phyloP scores from a whole-genome alignment of 2,329 filamentous ascomycete genomes.

The Aureobasidium sp. region DNA sequence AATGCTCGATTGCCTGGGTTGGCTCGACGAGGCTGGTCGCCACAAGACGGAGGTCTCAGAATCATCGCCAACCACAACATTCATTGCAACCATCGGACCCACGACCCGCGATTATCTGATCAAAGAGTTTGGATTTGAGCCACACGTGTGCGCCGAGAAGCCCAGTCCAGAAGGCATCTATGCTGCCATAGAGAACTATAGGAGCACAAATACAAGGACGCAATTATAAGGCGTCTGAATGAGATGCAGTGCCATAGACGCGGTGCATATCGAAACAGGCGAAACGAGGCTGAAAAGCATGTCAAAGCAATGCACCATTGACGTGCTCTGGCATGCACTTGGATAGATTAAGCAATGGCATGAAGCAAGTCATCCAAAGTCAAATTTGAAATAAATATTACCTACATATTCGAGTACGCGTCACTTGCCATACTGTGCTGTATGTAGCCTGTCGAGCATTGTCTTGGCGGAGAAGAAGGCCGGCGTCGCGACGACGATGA shows the following conservation, averaged over 20 bases:
- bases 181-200: slow-evolving; percentile 7
- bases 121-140: slow-evolving; percentile 57
- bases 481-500: slow-evolving; percentile 3
- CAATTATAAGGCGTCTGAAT: background rate
- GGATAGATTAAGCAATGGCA: background rate
- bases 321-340: background rate
- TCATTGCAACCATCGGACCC: slow-evolving; percentile 83
- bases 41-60: slow-evolving; percentile 22
- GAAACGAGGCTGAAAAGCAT: background rate
- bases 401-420: background rate
- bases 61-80: slow-evolving; percentile 37
- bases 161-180: slow-evolving; percentile 74
- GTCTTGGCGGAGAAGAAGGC: slow-evolving; percentile 1
- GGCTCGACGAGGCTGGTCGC: slow-evolving; percentile 37
- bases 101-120: slow-evolving; percentile 75
- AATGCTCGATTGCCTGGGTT: slow-evolving; percentile 49
- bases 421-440: background rate
- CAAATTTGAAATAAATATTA: background rate
- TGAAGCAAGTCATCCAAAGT: slow-evolving; percentile 5
- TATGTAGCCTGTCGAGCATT: background rate
- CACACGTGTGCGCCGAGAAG: slow-evolving; percentile 72
- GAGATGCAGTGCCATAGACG: background rate
- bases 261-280: background rate
- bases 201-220: background rate
- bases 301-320: slow-evolving; percentile 3